These are phyloP conservation scores for Solanum rostratum DNA, from an alignment of 257 asterid species.

Conservation along the genomic window DNA sequence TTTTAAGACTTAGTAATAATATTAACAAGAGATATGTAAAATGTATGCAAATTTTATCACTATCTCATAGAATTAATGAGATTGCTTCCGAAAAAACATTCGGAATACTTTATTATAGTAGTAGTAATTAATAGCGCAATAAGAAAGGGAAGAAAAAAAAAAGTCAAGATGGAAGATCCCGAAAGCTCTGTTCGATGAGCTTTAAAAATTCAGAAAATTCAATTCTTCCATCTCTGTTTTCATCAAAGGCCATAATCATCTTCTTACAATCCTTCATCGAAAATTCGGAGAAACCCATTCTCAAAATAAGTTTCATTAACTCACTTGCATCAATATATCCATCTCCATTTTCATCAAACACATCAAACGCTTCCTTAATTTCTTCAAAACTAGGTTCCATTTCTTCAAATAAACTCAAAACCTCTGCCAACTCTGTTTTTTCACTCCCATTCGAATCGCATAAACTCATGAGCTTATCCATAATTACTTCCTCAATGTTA, in stretches of 20 bases:
- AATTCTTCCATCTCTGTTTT: slow-evolving; percentile 33
- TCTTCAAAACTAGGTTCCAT: slow-evolving; percentile 31
- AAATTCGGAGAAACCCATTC: slow-evolving; percentile 20
- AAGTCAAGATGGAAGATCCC: background rate
- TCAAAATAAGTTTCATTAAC: slow-evolving; percentile 18
- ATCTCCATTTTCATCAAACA: slow-evolving; percentile 41
- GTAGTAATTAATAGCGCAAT: background rate
- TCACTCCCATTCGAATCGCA: background rate
- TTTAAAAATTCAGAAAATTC: slow-evolving; percentile 44
- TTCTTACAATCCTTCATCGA: slow-evolving; percentile 18
- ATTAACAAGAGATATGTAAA: no score
- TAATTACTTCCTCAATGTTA: slow-evolving; percentile 5
- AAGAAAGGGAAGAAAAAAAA: background rate
- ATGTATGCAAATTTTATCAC: no score
- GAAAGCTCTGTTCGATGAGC: slow-evolving; percentile 28
- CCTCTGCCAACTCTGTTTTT: background rate
- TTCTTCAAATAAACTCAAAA: slow-evolving; percentile 28
- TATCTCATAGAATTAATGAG: no score
- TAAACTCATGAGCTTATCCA: slow-evolving; percentile 23
- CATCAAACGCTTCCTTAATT: slow-evolving; percentile 34
- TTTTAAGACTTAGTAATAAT: no score
- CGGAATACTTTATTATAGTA: background rate
- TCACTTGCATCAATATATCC: slow-evolving; percentile 46
- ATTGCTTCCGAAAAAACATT: fast-evolving
- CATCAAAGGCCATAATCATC: slow-evolving; percentile 44